Evolutionary conservation across 495 filamentous ascomycete species (phyloP).

Genomic region (Penicillium roqueforti): DNA sequence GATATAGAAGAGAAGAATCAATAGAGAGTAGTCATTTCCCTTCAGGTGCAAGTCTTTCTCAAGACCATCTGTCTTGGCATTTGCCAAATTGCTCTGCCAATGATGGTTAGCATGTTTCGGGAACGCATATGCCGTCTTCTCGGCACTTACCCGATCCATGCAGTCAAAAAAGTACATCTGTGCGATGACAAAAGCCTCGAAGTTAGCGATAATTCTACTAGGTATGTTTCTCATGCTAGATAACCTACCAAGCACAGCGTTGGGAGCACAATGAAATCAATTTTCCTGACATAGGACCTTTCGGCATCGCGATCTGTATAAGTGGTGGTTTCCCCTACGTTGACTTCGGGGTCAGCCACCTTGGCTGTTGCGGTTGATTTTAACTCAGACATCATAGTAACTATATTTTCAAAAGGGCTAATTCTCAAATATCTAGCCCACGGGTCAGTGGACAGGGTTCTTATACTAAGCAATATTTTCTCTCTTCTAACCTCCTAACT

Average conservation of each 20-base stretch:
- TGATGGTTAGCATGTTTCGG: conserved; percentile 10
- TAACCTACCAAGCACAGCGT: conserved; percentile 29
- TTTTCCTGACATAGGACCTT: conserved; percentile 24
- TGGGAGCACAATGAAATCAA: conserved; percentile 30
- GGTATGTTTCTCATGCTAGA: neutral
- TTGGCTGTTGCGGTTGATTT: neutral
- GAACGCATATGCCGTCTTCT: neutral
- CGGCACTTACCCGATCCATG: conserved; percentile 54
- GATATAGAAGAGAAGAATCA: conserved; percentile 67
- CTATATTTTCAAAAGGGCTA: neutral
- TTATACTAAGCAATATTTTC: neutral
- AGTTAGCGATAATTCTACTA: neutral
- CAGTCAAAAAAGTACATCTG: conserved; percentile 59
- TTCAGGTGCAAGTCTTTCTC: conserved; percentile 49
- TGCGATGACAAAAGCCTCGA: neutral
- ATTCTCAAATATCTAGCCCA: neutral
- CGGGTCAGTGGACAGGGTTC: neutral
- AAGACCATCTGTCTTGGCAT: conserved; percentile 62
- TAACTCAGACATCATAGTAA: neutral
- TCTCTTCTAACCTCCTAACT: neutral
- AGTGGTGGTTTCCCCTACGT: conserved; percentile 9
- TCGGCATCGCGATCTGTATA: conserved; percentile 26
- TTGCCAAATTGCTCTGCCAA: conserved; percentile 48
- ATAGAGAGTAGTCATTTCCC: conserved; percentile 60
- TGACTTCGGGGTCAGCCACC: conserved; percentile 10